A percentile compares a stretch with the other conserved stretches of the same genome.
phyloP scores from a whole-genome alignment of 1,139 yeast genomes.

The Debaryomyces sp. region DNA sequence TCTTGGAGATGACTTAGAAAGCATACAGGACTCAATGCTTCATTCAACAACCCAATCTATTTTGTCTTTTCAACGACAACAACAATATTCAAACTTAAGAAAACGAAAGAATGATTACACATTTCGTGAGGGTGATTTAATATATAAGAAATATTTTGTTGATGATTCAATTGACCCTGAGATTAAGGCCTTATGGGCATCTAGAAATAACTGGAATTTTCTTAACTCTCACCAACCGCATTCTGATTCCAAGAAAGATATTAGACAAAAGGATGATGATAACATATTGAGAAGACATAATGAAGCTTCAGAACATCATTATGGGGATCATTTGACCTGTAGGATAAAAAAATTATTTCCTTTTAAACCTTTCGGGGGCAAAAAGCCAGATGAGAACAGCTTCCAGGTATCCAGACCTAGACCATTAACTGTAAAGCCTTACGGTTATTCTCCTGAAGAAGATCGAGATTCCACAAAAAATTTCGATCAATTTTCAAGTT shows the following conservation, averaged over 20 bases:
- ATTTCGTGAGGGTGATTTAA: slow-evolving; percentile 51
- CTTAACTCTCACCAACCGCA: neutral
- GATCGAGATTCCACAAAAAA: neutral
- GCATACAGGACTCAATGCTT: neutral
- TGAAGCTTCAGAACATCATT: neutral
- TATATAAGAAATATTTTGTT: slow-evolving; percentile 42
- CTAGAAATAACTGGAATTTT: slow-evolving; percentile 29
- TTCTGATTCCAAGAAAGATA: neutral
- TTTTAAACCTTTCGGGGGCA: neutral
- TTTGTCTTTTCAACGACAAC: slow-evolving; percentile 25
- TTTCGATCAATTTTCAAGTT: neutral
- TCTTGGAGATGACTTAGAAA: neutral
- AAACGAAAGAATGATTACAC: slow-evolving; percentile 42
- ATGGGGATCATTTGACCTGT: neutral
- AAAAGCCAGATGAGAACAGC: slow-evolving; percentile 20
- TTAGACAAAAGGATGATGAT: neutral
- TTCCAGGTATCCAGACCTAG: slow-evolving; percentile 50
- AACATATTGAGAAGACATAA: neutral
- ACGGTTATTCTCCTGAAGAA: neutral
- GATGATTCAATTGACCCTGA: slow-evolving; percentile 52
- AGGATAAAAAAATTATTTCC: neutral
- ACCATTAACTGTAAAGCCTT: slow-evolving; percentile 34
- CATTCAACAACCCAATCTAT: neutral
- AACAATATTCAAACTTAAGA: slow-evolving; percentile 24
- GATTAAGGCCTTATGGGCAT: slow-evolving; percentile 52